These are phyloP conservation scores for Trypanosoma rangeli DNA, from an alignment of 208 protist species.

Conservation along the genomic window DNA sequence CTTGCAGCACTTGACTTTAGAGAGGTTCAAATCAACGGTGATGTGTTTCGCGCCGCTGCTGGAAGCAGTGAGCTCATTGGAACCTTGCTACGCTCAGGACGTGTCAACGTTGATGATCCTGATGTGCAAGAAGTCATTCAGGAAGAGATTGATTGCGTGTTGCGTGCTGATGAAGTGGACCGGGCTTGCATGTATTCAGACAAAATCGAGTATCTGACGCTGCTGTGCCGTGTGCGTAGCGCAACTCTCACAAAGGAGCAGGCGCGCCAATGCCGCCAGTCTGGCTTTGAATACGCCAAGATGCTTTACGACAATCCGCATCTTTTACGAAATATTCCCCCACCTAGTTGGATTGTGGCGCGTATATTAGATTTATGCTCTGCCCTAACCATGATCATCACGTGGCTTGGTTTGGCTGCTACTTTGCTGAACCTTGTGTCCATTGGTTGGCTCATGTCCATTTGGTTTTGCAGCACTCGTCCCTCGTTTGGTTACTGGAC, in stretches of 20 bases:
- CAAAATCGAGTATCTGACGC: constrained; percentile 62
- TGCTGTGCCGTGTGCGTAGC: constrained; percentile 57
- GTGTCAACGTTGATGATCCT: constrained; percentile 54
- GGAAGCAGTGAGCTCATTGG: constrained; percentile 60
- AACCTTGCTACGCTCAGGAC: constrained; percentile 59
- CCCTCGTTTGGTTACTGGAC: constrained; percentile 69
- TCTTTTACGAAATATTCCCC: constrained; percentile 41
- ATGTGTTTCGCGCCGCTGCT: constrained; percentile 54
- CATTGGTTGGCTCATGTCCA: constrained; percentile 53
- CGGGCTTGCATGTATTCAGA: constrained; percentile 44
- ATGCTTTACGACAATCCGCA: constrained; percentile 77
- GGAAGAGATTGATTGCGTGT: constrained; percentile 60
- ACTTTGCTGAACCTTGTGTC: constrained; percentile 45
- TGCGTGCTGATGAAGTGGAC: constrained; percentile 45
- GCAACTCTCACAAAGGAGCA: constrained; percentile 59
- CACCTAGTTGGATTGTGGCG: constrained; percentile 26
- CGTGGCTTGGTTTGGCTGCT: constrained; percentile 56
- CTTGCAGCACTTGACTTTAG: constrained; percentile 71
- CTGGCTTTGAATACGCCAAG: constrained; percentile 81
- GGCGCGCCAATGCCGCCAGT: constrained; percentile 68
- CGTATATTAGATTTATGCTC: constrained; percentile 30
- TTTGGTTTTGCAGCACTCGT: constrained; percentile 42
- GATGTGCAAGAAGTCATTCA: constrained; percentile 66
- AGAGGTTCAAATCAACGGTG: constrained; percentile 51
- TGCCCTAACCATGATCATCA: constrained; percentile 42